phyloP scores from a whole-genome alignment of 2,329 filamentous ascomycete genomes.

The Neopestalotiopsis clavispora region DNA sequence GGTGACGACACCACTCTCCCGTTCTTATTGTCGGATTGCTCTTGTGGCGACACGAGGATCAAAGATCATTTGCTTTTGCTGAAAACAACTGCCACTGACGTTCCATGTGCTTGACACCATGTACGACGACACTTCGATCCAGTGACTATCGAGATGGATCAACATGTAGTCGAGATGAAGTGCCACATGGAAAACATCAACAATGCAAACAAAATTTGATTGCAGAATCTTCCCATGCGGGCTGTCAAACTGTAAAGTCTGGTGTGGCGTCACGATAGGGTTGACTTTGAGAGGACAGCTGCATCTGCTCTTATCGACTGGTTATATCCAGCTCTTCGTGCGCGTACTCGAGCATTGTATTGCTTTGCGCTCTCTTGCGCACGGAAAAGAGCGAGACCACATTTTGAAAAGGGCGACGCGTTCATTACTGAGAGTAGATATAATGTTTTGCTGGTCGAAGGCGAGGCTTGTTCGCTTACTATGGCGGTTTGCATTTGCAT shows the following conservation, averaged over 20 bases:
- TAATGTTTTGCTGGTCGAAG: no score
- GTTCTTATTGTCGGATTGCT: neutral
- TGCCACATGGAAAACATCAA: neutral
- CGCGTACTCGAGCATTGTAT: neutral
- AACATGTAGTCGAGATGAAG: neutral
- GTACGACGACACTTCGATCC: neutral
- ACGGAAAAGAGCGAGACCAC: neutral
- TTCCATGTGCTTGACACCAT: neutral
- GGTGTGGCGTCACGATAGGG: neutral
- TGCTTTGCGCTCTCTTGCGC: neutral
- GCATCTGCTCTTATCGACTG: neutral
- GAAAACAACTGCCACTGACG: no score
- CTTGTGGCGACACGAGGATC: neutral
- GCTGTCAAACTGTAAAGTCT: slow-evolving; percentile 4
- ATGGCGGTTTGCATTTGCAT: no score
- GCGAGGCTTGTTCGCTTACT: no score
- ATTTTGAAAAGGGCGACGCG: neutral
- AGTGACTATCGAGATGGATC: neutral
- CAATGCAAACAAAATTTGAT: neutral
- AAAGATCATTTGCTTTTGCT: neutral
- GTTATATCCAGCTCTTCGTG: neutral
- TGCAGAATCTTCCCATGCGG: neutral
- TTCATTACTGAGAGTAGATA: neutral
- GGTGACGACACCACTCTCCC: neutral
- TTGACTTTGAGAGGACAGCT: neutral